Base-by-base conservation (phyloP, 345 rosid species). In the Hevea brasiliensis region DNA sequence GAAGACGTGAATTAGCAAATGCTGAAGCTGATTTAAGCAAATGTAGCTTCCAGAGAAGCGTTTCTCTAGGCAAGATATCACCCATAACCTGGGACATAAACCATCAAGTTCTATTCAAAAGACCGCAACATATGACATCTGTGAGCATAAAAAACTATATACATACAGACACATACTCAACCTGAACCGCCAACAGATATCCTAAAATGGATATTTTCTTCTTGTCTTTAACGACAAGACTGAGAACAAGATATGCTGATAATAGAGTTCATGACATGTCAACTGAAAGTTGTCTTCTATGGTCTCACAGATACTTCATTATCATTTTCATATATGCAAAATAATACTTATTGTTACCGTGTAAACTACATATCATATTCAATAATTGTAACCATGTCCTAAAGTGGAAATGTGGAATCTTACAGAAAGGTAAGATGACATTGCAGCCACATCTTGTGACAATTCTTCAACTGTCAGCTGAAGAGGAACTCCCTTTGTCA, bases 11-110 rank as follows among this genome's bases (percentile, higher is more conserved):
- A 77, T 90, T 93, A 69, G 89, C 81, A 76, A 76, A 88, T 70
- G 82, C 76, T 50, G 89, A 79, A 72, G 92, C 93, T 13, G 85
- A 78, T 75, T 88, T 84, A 66, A 92, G 88, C 84, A 94, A 68
- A 61, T 81, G 81, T 72, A 94, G 85, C 85, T 90, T 92, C 98
- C 96, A 94, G 6, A 77, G 79, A 80, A 94, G 85, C n/a, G 96
- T 88, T 61, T 87, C 88, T 80, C 81, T 89, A 0, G 94, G 88
- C 48, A 90, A 77, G 57, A 88, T 79, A 72, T 84, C 86, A 72
- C 81, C 72, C 57, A 91, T 83, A 76, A 82, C 84, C 97, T 93
- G 90, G 66, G 61, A 79, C 40, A n/a, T n/a, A 78, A 65, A 74
- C 56, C 41, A 65, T 72, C 69, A 76, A 74, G 45, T 76, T 35